Base-by-base conservation (phyloP, 805 yeast genomes). In the Dipodascus albidus region DNA sequence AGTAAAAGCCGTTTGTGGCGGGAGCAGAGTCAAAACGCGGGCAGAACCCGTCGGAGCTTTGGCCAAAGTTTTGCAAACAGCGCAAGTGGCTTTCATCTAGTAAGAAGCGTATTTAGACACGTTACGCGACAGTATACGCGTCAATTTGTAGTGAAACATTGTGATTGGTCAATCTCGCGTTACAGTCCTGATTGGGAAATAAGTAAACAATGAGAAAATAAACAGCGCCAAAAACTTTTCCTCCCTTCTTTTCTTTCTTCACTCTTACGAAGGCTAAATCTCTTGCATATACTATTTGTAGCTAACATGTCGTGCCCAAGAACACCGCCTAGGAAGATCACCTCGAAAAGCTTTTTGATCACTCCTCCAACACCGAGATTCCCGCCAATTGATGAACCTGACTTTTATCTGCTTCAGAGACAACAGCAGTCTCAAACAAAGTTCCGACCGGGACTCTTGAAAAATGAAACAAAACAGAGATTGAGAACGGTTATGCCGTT, bases 331-430 rank as follows among this genome's bases (percentile, higher is more conserved):
- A 38, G 44, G 15, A 38, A 17, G n/a, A 38, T 14, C 15, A 14
- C 20, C 6, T 17, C 44, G 9, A 38, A 38, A 3, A 14, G 20
- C n/a, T 14, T 17, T 38, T 17, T 38, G 17, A 17, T 38, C 44
- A 38, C 44, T 38, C 49, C 49, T 47, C 49, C 49, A 6, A 47
- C 49, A 6, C 49, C 49, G 3, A 4, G 49, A 19, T 47, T 49
- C 51, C 31, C 51, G n/a, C 63, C 63, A 11, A 53, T 60, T 51
- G 62, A 58, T 47, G 62, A 60, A 33, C 60, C 62, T 1, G 63
- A 59, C 48, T 24, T 35, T 23, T 22, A 27, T 4, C 23, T 17
- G 3, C 3, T 15, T 21, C 31, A 21, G 19, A 63, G 52, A 27
- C 55, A 27, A 27, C 33, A 27, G 33, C 33, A 27, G 11, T 14